Percentiles rank a stretch among this genome's conserved stretches.
Conservation (phyloP, 1,284 basidiomycete genomes). For the Kwoniella shivajii region DNA sequence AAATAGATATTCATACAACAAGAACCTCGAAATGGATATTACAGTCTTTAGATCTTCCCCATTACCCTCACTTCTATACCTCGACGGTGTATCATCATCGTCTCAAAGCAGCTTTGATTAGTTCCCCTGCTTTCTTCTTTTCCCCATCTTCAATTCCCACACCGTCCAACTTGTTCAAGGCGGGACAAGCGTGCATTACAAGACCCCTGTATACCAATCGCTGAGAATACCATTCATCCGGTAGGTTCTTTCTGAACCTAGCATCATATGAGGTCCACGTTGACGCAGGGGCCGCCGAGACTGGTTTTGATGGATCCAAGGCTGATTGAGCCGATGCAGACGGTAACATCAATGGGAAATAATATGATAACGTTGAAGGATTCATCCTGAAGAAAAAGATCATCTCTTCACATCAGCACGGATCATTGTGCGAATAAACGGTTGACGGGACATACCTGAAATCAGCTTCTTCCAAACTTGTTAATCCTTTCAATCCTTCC, state of each 20-base stretch:
- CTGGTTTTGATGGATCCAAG: slow-evolving; percentile 10
- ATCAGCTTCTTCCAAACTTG: slow-evolving; percentile 80
- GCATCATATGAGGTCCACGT: slow-evolving; percentile 70
- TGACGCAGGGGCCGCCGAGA: slow-evolving; percentile 11
- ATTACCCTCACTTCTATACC: not conserved
- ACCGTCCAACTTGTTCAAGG: slow-evolving; percentile 75
- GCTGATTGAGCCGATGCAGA: slow-evolving; percentile 4
- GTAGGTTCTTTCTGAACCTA: slow-evolving; percentile 82
- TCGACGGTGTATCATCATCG: not conserved
- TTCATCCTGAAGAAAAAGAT: slow-evolving; percentile 71
- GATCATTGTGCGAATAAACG: not conserved
- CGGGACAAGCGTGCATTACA: slow-evolving; percentile 71
- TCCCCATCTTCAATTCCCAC: slow-evolving; percentile 76
- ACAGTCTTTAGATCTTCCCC: too few species aligned
- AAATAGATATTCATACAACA: too few species aligned
- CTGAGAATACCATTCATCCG: slow-evolving; percentile 80
- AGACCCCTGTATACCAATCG: slow-evolving; percentile 84
- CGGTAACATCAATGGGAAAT: slow-evolving; percentile 75
- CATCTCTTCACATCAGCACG: not conserved
- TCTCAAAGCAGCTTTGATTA: slow-evolving; percentile 56
- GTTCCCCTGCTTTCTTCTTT: slow-evolving; percentile 70
- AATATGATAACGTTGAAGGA: slow-evolving; percentile 91
- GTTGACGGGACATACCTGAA: slow-evolving; percentile 74
- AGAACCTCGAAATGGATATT: too few species aligned
- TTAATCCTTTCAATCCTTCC: slow-evolving; percentile 68